phyloP scores from a whole-genome alignment of 345 rosid genomes.

The Lumnitzera racemosa region DNA sequence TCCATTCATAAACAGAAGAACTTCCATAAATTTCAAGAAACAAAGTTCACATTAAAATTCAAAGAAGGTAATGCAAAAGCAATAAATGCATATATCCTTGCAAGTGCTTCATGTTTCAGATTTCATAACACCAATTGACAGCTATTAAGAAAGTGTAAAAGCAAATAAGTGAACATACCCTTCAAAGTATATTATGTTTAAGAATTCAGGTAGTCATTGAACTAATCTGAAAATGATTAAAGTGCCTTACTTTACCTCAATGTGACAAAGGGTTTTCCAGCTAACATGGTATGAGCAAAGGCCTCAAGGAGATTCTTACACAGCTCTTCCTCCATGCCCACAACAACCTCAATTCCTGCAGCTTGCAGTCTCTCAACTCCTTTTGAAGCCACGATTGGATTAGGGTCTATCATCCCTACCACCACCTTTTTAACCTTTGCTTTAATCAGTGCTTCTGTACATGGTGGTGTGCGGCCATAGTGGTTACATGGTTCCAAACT shows the following conservation, averaged over 20 bases:
- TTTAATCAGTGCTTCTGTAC: slow-evolving; percentile 72
- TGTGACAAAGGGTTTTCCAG: slow-evolving; percentile 59
- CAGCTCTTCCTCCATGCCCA: slow-evolving; percentile 62
- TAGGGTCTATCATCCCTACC: slow-evolving; percentile 80
- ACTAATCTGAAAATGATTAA: too few species aligned
- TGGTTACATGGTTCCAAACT: slow-evolving; percentile 93
- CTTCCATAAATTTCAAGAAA: too few species aligned
- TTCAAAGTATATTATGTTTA: neutral
- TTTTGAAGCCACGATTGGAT: slow-evolving; percentile 79
- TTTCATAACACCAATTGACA: too few species aligned
- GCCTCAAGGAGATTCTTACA: slow-evolving; percentile 82
- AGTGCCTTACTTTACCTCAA: slow-evolving; percentile 39
- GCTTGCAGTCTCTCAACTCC: slow-evolving; percentile 52
- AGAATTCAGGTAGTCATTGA: too few species aligned
- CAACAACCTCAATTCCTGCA: slow-evolving; percentile 63
- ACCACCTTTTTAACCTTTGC: slow-evolving; percentile 81
- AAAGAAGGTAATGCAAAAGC: too few species aligned
- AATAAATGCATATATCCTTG: too few species aligned
- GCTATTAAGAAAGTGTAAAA: neutral
- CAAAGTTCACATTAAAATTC: too few species aligned
- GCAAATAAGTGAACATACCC: neutral
- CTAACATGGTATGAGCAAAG: slow-evolving; percentile 60
- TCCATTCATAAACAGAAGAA: too few species aligned
- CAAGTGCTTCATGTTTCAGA: too few species aligned
- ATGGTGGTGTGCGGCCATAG: slow-evolving; percentile 90